A percentile compares a stretch with the other conserved stretches of the same genome.
These are phyloP conservation scores for Cyanodermella asteris DNA, from an alignment of 2,329 filamentous ascomycete genomes.

Conservation along the genomic window DNA sequence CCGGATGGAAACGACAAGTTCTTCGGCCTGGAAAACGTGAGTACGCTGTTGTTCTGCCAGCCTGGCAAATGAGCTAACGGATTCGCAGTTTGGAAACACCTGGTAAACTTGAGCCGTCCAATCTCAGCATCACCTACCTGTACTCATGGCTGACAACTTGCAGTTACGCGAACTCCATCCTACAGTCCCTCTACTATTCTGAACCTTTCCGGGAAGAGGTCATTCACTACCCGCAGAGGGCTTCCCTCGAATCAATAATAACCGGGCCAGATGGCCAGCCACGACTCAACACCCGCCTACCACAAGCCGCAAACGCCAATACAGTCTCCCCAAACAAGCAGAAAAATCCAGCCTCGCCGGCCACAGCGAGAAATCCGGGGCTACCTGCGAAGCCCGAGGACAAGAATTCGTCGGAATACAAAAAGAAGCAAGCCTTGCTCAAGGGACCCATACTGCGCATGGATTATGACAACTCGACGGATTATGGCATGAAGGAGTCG, in stretches of 20 bases:
- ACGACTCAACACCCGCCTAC: constrained; percentile 25
- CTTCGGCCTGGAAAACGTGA: constrained; percentile 93
- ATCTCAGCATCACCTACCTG: constrained; percentile 11
- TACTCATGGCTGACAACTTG: constrained; percentile 2
- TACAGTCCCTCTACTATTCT: constrained; percentile 93
- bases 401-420: constrained; percentile 89
- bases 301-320: constrained; percentile 32
- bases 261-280: constrained; percentile 40
- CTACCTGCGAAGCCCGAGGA: constrained; percentile 49
- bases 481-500: constrained; percentile 84
- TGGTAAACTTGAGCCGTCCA: constrained; percentile 38
- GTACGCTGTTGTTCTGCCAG: constrained; percentile 16
- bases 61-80: constrained; percentile 1
- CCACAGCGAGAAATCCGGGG: constrained; percentile 15
- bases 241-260: constrained; percentile 47
- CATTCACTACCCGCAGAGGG: constrained; percentile 63
- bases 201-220: constrained; percentile 84
- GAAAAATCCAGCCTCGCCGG: constrained; percentile 13
- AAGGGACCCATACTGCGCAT: constrained; percentile 73
- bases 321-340: constrained; percentile 35
- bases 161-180: constrained; percentile 96
- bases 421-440: constrained; percentile 86
- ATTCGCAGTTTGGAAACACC: constrained; percentile 72
- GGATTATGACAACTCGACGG: constrained; percentile 52
- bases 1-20: constrained; percentile 91